A percentile compares a stretch with the other conserved stretches of the same genome.
phyloP scores from a whole-genome alignment of 2,329 filamentous ascomycete genomes.

The Cladosporium sp. region DNA sequence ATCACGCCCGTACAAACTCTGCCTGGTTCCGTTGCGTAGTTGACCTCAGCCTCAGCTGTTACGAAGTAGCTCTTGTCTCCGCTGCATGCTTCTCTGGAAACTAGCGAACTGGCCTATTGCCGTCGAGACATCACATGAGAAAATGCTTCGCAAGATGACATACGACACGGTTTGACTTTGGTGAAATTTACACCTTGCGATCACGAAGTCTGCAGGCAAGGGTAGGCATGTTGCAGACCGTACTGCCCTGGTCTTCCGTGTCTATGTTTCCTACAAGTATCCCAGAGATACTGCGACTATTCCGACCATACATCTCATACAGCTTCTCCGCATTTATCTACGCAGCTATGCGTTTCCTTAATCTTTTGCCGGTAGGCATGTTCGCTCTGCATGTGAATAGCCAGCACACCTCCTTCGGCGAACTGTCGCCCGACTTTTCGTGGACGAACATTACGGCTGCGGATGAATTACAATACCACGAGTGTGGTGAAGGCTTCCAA shows the following conservation, averaged over 20 bases:
- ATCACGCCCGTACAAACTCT: too few species aligned
- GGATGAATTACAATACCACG: background rate
- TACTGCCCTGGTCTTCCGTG: background rate
- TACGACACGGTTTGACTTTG: too few species aligned
- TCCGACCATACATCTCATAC: background rate
- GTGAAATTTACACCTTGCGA: background rate
- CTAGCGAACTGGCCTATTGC: background rate
- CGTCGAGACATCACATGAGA: background rate
- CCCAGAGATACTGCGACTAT: background rate
- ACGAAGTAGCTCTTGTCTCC: too few species aligned
- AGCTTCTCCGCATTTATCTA: background rate
- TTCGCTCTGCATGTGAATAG: background rate
- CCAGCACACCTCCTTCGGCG: background rate
- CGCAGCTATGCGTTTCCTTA: background rate
- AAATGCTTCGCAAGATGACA: background rate
- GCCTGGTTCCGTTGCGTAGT: too few species aligned
- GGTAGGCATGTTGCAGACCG: background rate
- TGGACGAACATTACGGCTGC: background rate
- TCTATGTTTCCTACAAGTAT: background rate
- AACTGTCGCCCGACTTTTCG: background rate
- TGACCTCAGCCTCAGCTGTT: too few species aligned
- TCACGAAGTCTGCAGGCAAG: background rate
- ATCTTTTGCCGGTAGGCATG: background rate
- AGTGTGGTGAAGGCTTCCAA: constrained; percentile 49
- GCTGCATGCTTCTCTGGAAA: background rate